These are phyloP conservation scores for Pseudofabraea citricarpa DNA, from an alignment of 2,329 filamentous ascomycete genomes.

Conservation along the genomic window DNA sequence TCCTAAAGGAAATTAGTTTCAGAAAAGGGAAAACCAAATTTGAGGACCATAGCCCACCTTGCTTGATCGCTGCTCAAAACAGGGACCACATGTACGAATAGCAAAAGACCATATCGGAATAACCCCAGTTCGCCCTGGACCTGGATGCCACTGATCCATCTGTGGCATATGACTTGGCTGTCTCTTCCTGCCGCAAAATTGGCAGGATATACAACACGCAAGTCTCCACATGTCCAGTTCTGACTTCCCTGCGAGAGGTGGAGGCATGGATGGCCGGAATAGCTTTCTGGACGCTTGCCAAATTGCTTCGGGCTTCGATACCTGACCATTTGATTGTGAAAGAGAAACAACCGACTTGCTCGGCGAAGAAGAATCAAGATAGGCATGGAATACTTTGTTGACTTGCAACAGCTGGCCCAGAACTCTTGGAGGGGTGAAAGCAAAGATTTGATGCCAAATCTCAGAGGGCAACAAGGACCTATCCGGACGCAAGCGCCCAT, in stretches of 20 bases:
- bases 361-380: conserved; percentile 46
- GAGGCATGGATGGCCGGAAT: conserved; percentile 63
- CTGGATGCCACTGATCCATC: conserved; percentile 48
- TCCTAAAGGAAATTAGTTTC: conserved; percentile 48
- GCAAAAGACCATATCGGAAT: conserved; percentile 68
- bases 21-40: too few species aligned
- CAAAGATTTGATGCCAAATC: conserved; percentile 68
- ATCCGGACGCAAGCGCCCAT: conserved; percentile 17
- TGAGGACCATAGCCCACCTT: too few species aligned
- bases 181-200: conserved; percentile 55
- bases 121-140: conserved; percentile 57
- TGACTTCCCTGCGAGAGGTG: conserved; percentile 57
- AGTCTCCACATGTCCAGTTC: conserved; percentile 77
- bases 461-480: conserved; percentile 46
- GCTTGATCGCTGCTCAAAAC: conserved; percentile 53
- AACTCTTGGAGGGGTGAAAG: conserved; percentile 56
- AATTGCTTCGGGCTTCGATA: conserved; percentile 57
- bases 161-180: conserved; percentile 19
- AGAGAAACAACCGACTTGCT: conserved; percentile 28
- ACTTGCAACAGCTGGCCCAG: conserved; percentile 62
- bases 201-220: conserved; percentile 57
- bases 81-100: conserved; percentile 60
- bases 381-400: conserved; percentile 61
- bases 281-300: conserved; percentile 66
- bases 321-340: conserved; percentile 27